phyloP scores from a whole-genome alignment of 2,329 filamentous ascomycete species.

The Clonostachys rosea region DNA sequence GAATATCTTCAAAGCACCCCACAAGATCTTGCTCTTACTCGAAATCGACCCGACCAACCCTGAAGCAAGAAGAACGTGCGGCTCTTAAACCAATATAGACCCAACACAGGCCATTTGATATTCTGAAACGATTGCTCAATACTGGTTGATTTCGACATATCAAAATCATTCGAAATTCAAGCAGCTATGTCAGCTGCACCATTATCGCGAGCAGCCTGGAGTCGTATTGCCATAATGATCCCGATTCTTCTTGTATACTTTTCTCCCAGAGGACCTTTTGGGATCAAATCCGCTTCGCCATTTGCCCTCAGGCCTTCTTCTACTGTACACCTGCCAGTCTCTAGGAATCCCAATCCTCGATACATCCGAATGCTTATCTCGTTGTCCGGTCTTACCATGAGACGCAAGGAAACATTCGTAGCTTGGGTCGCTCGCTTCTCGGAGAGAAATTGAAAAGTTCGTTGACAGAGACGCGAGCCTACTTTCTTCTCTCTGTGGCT shows the following conservation, averaged over 20 bases:
- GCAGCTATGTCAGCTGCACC: no score
- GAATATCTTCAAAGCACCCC: no score
- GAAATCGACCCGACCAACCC: no score
- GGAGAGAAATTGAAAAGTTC: constrained; percentile 5
- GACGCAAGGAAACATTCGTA: background rate
- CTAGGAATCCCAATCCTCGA: background rate
- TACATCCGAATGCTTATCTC: background rate
- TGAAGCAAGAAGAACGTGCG: no score
- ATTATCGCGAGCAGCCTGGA: background rate
- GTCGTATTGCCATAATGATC: background rate
- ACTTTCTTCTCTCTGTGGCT: constrained; percentile 5
- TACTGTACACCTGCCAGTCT: background rate
- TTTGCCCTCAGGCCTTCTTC: background rate
- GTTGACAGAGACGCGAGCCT: constrained; percentile 4
- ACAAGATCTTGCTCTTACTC: no score
- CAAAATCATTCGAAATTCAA: no score
- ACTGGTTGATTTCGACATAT: no score
- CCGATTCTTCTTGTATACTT: background rate
- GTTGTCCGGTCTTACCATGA: background rate
- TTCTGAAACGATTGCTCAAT: no score
- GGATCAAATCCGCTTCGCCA: background rate
- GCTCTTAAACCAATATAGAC: no score
- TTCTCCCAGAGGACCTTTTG: background rate
- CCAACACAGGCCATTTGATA: no score
- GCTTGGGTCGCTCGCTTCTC: background rate